Conservation (phyloP, 2,329 filamentous ascomycete genomes). For the Cytospora schulzeri region DNA sequence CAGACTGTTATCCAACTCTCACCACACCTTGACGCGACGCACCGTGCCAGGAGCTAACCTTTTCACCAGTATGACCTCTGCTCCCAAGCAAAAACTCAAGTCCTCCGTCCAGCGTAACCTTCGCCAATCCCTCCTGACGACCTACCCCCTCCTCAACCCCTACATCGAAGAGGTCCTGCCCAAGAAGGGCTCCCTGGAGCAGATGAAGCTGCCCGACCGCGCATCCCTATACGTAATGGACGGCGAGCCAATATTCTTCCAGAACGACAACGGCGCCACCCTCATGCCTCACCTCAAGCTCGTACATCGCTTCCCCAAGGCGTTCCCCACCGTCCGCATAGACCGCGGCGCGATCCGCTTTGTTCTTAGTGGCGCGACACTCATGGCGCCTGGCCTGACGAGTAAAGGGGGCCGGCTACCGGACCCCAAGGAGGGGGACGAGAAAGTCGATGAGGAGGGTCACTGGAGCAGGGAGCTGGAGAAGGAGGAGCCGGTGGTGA, state of each 20-base stretch:
- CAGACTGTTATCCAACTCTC: background rate
- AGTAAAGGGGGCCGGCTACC: constrained; percentile 80
- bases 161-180: constrained; percentile 93
- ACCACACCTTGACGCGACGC: background rate
- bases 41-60: constrained; percentile 28
- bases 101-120: constrained; percentile 90
- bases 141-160: constrained; percentile 82
- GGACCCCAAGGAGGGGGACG: constrained; percentile 45
- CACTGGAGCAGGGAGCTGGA: constrained; percentile 68
- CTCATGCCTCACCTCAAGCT: constrained; percentile 87
- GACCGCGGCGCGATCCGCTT: constrained; percentile 97
- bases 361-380: constrained; percentile 86
- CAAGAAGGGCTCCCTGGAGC: constrained; percentile 88
- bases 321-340: constrained; percentile 83
- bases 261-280: constrained; percentile 68
- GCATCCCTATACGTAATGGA: constrained; percentile 86
- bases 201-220: constrained; percentile 91
- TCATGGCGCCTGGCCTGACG: constrained; percentile 95
- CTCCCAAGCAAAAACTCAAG: constrained; percentile 94
- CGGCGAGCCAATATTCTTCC: constrained; percentile 82
- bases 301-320: constrained; percentile 85
- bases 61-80: constrained; percentile 65
- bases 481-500: constrained; percentile 81
- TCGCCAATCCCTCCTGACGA: constrained; percentile 77
- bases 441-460: constrained; percentile 53